Evolutionary conservation across 257 asterid species (phyloP).

Genomic region (Knoxia roxburghii): DNA sequence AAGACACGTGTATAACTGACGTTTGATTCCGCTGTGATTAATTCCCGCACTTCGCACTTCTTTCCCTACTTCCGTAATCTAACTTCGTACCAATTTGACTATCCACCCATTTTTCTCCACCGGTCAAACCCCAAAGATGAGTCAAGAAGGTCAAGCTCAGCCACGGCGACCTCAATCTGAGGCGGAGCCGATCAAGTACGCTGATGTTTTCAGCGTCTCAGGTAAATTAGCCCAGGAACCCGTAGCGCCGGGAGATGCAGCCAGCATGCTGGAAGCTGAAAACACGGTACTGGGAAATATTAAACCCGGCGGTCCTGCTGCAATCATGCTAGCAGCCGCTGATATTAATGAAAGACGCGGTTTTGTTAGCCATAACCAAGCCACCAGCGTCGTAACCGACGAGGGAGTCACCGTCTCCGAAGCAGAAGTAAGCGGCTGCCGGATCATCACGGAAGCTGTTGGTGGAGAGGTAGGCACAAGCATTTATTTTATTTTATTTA

Average conservation of each 20-base stretch:
- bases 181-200: slow-evolving; percentile 38
- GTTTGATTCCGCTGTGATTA: too few relatives aligned
- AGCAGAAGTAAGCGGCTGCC: slow-evolving; percentile 39
- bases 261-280: slow-evolving; percentile 59
- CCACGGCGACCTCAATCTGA: slow-evolving; percentile 28
- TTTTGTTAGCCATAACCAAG: slow-evolving; percentile 31
- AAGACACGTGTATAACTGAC: too few relatives aligned
- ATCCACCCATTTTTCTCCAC: too few relatives aligned
- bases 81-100: too few relatives aligned
- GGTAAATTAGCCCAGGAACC: slow-evolving; percentile 48
- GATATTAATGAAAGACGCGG: slow-evolving; percentile 39
- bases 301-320: slow-evolving; percentile 48
- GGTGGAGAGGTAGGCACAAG: slow-evolving; percentile 44
- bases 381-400: slow-evolving; percentile 24
- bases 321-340: slow-evolving; percentile 58
- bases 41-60: too few relatives aligned
- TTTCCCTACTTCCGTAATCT: too few relatives aligned
- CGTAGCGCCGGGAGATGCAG: slow-evolving; percentile 64
- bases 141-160: slow-evolving; percentile 33
- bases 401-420: slow-evolving; percentile 47
- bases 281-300: slow-evolving; percentile 37
- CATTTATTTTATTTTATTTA: too few relatives aligned
- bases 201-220: slow-evolving; percentile 57
- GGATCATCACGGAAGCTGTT: slow-evolving; percentile 44
- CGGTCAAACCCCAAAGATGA: slow-evolving; percentile 25